These are phyloP conservation scores for Mortierella sp. DNA, from an alignment of 371 early-diverging fungal species.

Conservation along the genomic window DNA sequence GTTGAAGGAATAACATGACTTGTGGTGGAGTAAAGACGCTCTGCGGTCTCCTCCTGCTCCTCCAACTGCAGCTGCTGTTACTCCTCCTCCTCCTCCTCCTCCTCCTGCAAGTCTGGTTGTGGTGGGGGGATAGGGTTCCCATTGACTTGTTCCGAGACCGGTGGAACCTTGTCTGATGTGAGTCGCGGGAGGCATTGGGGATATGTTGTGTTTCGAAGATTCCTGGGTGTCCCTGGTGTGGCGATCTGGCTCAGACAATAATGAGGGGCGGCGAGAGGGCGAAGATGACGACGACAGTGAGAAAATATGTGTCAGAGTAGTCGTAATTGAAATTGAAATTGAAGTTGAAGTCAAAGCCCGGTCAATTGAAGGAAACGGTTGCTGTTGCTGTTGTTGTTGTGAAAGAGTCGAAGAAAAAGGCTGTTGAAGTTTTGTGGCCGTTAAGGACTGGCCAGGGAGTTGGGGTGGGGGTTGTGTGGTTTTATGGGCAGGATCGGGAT, in stretches of 20 bases:
- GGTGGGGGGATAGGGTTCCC: constrained; percentile 44
- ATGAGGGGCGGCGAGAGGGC: background rate
- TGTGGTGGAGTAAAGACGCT: constrained; percentile 15
- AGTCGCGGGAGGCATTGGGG: constrained; percentile 46
- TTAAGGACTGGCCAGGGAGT: background rate
- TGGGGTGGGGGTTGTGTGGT: constrained; percentile 28
- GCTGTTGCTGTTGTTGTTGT: background rate
- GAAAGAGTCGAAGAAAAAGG: background rate
- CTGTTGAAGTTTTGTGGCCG: background rate
- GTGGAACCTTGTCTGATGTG: constrained; percentile 41
- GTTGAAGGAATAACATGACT: constrained; percentile 18
- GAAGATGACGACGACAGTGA: constrained; percentile 8
- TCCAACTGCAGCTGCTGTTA: too few relatives aligned
- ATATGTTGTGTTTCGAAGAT: constrained; percentile 4
- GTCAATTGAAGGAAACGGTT: background rate
- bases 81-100: background rate
- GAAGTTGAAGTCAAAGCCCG: background rate
- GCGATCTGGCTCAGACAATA: constrained; percentile 5
- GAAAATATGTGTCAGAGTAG: background rate
- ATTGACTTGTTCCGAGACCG: constrained; percentile 21
- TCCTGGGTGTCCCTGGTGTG: constrained; percentile 9
- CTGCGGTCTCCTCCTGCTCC: background rate
- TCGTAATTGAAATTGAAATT: too few relatives aligned
- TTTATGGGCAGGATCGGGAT: constrained; percentile 32
- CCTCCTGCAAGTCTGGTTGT: background rate